These are phyloP conservation scores for Trapa incisa DNA, from an alignment of 345 rosid genomes.

Conservation along the genomic window DNA sequence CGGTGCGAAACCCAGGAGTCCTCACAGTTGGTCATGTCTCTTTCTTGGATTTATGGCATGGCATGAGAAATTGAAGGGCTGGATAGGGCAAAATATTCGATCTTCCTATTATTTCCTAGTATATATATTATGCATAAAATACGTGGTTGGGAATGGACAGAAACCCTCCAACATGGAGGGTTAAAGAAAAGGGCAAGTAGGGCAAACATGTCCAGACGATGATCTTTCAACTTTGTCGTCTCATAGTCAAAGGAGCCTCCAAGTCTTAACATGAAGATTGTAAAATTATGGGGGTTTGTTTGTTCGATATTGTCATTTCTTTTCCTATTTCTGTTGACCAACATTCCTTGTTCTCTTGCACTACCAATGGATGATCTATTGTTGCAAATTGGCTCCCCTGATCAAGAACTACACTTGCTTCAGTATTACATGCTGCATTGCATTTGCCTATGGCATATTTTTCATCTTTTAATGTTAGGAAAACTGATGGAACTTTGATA, in stretches of 20 bases:
- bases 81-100: no score
- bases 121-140: background rate
- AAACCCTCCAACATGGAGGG: slow-evolving; percentile 11
- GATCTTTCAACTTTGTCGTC: slow-evolving; percentile 21
- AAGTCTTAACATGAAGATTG: slow-evolving; percentile 3
- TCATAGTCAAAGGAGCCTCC: slow-evolving; percentile 12
- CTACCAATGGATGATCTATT: no score
- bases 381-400: no score
- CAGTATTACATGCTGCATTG: no score
- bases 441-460: no score
- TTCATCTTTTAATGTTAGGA: no score
- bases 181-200: slow-evolving; percentile 13
- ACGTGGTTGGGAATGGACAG: slow-evolving; percentile 1
- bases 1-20: slow-evolving; percentile 24
- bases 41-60: slow-evolving; percentile 16
- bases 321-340: no score
- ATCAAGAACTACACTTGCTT: no score
- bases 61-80: background rate
- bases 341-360: no score
- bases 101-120: background rate
- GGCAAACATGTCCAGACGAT: slow-evolving; percentile 26
- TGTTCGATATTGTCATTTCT: no score
- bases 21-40: slow-evolving; percentile 23
- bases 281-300: background rate
- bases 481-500: no score